Base-by-base conservation (phyloP, 2,329 filamentous ascomycete species). In the Coniochaeta pulveracea region DNA sequence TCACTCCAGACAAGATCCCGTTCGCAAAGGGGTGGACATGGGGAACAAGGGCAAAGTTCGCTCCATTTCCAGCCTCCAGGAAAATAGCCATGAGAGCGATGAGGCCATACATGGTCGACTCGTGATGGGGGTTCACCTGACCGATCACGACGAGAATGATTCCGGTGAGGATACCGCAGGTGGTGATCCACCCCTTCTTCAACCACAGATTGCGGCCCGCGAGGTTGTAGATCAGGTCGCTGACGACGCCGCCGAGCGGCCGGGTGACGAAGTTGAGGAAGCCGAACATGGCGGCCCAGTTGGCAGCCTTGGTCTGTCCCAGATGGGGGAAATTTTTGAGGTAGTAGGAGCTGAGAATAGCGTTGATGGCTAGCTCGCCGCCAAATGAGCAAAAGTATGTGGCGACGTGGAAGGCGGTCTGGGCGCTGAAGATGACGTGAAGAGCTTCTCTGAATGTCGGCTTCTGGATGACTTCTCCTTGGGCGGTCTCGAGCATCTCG, bases 11-110 rank as follows among this genome's bases (percentile, higher is more conserved):
- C 6, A 94, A 69, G 36, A 70, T 52, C 10, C 85, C 86, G 54
- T 93, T 94, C 39, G 85, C 83, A 39, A 69, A 70, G 1, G 85
- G 84, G 55, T 88, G 81, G 2, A 93, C 80, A 50, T 94, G 88
- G 4, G 86, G 85, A 16, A 94, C 80, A 5, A 94, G 68, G 0
- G 84, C 75, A 55, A 91, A 94, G 58, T 84, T 91, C 25, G 84
- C 77, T 1, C 88, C 88, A 50, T 94, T 94, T 26, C 77, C 78
- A 2, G 81, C 84, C 53, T 93, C 85, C 26, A 86, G 58, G 61
- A 93, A 93, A 51, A 93, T 68, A 1, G 82, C 84, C 60, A 86
- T 69, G 8, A 84, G 69, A 2, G 79, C 77, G 7, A 93, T 61
- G 5, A 94, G 72, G 1, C 82, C 84, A 36, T 91, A 76, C 66